Percentiles rank a stretch among this genome's conserved stretches.
phyloP scores from a whole-genome alignment of 164 flowering plant species.

The Sextonia rubra region DNA sequence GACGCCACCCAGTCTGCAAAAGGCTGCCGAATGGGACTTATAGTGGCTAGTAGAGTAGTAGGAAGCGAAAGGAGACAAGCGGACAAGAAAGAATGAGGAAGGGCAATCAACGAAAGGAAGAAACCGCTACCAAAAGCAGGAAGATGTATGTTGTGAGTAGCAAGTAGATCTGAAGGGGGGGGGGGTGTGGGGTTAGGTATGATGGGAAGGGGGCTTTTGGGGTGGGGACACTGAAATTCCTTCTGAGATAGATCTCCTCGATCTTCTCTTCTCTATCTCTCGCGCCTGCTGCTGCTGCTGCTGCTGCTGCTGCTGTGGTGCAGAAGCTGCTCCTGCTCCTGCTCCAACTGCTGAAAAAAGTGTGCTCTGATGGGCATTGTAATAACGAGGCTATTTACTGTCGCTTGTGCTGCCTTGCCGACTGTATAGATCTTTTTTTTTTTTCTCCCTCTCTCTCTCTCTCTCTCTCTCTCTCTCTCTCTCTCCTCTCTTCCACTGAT shows the following conservation, averaged over 20 bases:
- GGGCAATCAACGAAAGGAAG: background rate
- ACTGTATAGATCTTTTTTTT: background rate
- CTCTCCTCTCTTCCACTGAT: background rate
- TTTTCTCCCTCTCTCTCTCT: background rate
- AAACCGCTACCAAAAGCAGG: background rate
- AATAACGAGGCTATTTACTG: slow-evolving; percentile 7
- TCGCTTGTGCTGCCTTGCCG: background rate
- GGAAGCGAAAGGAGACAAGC: no score
- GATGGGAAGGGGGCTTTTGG: background rate
- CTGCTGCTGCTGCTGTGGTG: background rate
- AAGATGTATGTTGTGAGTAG: background rate
- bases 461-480: background rate
- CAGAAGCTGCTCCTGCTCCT: slow-evolving; percentile 11
- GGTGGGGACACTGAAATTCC: slow-evolving; percentile 24
- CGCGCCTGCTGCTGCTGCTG: background rate
- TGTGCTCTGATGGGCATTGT: background rate
- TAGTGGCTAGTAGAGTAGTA: background rate
- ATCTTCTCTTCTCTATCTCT: background rate
- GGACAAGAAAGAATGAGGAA: background rate
- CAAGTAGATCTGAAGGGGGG: no score
- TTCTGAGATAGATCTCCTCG: slow-evolving; percentile 9
- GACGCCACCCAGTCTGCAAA: slow-evolving; percentile 80
- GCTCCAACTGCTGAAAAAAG: background rate
- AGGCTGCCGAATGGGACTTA: slow-evolving; percentile 58
- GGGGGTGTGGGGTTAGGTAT: background rate